These are phyloP conservation scores for Botryotinia calthae DNA, from an alignment of 2,329 filamentous ascomycete species.

Conservation along the genomic window DNA sequence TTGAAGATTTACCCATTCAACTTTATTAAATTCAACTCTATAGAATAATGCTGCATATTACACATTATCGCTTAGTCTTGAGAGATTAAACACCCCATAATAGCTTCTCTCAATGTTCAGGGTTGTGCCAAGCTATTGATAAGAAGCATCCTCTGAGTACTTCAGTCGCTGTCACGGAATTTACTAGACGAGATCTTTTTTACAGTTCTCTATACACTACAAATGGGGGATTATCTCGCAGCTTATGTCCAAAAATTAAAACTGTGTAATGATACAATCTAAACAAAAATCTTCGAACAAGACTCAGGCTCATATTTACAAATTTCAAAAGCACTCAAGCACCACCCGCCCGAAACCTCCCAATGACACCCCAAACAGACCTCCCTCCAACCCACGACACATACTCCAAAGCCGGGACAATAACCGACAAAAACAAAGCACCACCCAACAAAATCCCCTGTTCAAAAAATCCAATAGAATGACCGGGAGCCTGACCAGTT, in stretches of 20 bases:
- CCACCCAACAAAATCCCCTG: not conserved
- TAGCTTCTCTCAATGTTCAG: not conserved
- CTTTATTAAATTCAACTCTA: not conserved
- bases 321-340: not conserved
- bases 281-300: not conserved
- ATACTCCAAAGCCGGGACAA: not conserved
- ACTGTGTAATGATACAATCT: too few species aligned
- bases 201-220: not conserved
- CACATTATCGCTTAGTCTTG: not conserved
- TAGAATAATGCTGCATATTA: not conserved
- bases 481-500: not conserved
- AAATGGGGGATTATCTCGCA: too few species aligned
- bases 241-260: too few species aligned
- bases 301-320: not conserved
- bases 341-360: not conserved
- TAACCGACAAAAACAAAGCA: not conserved
- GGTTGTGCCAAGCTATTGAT: not conserved
- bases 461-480: not conserved
- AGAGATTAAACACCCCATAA: not conserved
- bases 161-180: too few species aligned
- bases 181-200: not conserved
- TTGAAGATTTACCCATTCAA: not conserved
- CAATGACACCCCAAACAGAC: not conserved
- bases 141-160: not conserved
- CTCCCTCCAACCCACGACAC: not conserved